phyloP scores from a whole-genome alignment of 345 rosid genomes.

The Syzygium aqueum region DNA sequence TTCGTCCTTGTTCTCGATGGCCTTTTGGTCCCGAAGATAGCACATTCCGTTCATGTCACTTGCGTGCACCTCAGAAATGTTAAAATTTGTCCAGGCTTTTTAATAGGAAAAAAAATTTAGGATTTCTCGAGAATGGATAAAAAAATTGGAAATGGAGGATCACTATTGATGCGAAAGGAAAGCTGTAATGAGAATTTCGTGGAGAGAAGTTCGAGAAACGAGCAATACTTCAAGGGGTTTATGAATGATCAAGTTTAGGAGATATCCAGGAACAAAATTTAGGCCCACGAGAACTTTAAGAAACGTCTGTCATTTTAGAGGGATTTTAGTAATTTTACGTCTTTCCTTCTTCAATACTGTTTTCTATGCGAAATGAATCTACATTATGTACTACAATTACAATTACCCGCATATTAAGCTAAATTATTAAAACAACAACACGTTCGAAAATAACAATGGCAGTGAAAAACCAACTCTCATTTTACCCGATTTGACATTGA shows the following conservation, averaged over 20 bases:
- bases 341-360: neutral
- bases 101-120: too few species aligned
- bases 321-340: neutral
- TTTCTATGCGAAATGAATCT: neutral
- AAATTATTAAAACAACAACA: neutral
- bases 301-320: neutral
- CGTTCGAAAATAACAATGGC: neutral
- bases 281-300: neutral
- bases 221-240: neutral
- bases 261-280: neutral
- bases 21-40: too few species aligned
- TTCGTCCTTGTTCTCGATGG: too few species aligned
- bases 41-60: neutral
- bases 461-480: neutral
- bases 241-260: neutral
- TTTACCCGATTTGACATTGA: neutral
- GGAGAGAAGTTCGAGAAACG: rapidly evolving
- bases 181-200: neutral
- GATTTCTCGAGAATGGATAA: too few species aligned
- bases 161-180: neutral
- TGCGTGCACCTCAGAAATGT: neutral
- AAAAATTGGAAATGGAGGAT: neutral
- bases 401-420: neutral
- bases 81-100: neutral
- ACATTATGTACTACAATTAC: neutral